Evolutionary conservation across 768 basidiomycete species (phyloP), one percentile per base, ranked within the genome.

Genomic region (Phaeotremella skinneri): DNA sequence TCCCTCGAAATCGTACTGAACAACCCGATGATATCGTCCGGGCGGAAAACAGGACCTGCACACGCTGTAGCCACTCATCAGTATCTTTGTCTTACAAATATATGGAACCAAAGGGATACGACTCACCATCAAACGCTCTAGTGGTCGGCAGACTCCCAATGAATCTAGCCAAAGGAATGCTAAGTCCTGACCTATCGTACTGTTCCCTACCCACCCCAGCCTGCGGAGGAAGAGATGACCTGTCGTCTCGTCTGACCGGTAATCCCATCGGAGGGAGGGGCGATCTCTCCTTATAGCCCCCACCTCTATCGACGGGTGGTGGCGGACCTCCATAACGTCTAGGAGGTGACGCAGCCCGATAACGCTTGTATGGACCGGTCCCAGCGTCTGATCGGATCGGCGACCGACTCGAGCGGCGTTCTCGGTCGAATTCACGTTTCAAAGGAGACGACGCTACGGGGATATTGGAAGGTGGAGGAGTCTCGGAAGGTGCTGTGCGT

Each of bases 11-110:
- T 70, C 39, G 84, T 88, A 32, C 85, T 82, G 76, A 96, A 87
- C 29, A 91, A 71, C 61, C 87, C 86, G 85, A 97, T 87, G 37
- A 94, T 79, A 75, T 94, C 91, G 29, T 96, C 92, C 1, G 88
- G 87, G 56, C 89, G 82, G 79, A 94, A 94, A 37, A 90, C 83
- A 7, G 92, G 92, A 3, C 91, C 91, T 93, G 65, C 32, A 25
- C n/a, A 37, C 50, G 37, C 54, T 45, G 21, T 14, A 20, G n/a
- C 37, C n/a, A 17, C 37, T 27, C 27, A 34, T 37, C 16, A 49
- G 42, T 29, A n/a, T 21, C 32, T 6, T 27, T 23, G 29, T 47
- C 17, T 0, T 20, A 26, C 7, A n/a, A n/a, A 34, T 23, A 14
- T 45, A 20, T 32, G 21, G 13, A 42, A 49, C 21, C 9, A n/a